Evolutionary conservation across 2,329 filamentous ascomycete species (phyloP).

Genomic region (Ceratocystis destructans): DNA sequence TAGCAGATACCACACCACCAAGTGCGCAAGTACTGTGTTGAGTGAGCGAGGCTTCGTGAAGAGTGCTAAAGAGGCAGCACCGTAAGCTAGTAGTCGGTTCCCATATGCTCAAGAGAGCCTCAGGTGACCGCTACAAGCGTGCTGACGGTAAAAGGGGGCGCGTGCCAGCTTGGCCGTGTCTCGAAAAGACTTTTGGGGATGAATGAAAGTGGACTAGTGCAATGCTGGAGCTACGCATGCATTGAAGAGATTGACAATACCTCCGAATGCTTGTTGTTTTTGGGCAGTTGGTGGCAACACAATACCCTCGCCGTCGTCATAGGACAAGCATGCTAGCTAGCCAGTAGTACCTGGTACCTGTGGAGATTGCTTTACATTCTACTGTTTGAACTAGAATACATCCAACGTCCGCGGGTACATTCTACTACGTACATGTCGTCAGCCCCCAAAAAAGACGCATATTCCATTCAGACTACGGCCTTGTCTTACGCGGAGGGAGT

Average conservation of each 20-base stretch:
- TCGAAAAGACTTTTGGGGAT: not conserved
- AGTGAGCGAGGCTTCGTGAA: too few species aligned
- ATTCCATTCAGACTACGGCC: not conserved
- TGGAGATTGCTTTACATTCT: too few species aligned
- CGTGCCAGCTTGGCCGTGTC: not conserved
- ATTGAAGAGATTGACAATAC: not conserved
- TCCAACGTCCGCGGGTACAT: not conserved
- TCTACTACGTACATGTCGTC: not conserved
- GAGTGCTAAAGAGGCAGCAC: not conserved
- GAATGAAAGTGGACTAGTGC: not conserved
- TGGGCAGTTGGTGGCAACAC: not conserved
- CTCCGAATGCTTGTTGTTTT: not conserved
- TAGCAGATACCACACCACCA: not conserved
- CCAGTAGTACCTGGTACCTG: not conserved
- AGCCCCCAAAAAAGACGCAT: not conserved
- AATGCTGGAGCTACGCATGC: not conserved
- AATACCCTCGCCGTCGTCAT: not conserved
- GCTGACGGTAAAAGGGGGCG: not conserved
- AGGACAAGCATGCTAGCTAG: not conserved
- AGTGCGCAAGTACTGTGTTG: not conserved
- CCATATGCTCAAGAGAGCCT: not conserved
- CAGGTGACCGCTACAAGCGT: not conserved
- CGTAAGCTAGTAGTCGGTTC: not conserved
- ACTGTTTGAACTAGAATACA: too few species aligned
- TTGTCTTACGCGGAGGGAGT: not conserved